Base-by-base conservation (phyloP, 768 basidiomycete species). In the Scleroderma citrinum region DNA sequence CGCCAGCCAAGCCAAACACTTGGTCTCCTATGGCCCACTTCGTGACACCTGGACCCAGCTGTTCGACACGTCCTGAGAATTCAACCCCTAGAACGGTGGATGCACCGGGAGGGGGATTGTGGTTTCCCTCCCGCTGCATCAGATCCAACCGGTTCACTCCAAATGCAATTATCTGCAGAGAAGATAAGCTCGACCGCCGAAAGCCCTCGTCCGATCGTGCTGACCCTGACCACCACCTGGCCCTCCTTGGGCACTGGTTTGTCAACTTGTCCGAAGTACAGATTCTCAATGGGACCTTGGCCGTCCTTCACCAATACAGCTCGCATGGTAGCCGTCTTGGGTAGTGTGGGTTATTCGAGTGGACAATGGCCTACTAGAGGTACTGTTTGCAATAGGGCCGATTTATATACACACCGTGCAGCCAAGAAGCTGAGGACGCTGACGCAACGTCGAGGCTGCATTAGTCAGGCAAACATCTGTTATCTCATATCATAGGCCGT, bases 111-210 rank as follows among this genome's bases (percentile, higher is more conserved):
- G 92, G 91, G n/a, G 76, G 68, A 16, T 87, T 84, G 62, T 92
- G 92, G n/a, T 63, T 58, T 1, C 85, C 87, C 60, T 82, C 73
- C 6, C 85, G 78, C 63, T 90, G 92, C 6, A 55, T 45, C 47
- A 91, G 74, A 60, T 94, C 92, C 90, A 90, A 84, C 26, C 92
- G 77, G 67, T 94, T 94, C 51, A 94, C 67, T n/a, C 90, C 89
- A 63, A 94, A 93, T 1, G 84, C 84, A 64, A 80, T 81, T 59
- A 88, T 74, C 86, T 90, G 54, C 14, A 23, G 48, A 36, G 39
- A 35, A n/a, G n/a, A n/a, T 13, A 13, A 35, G 34, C 13, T 29
- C 26, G 8, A 29, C 26, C 8, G 26, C 26, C 26, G 26, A 29
- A 5, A 8, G 26, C 26, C 8, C 26, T 29, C 26, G 26, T 8